Evolutionary conservation across 345 rosid genomes (phyloP).

Genomic region (Noccaea bulbosa): DNA sequence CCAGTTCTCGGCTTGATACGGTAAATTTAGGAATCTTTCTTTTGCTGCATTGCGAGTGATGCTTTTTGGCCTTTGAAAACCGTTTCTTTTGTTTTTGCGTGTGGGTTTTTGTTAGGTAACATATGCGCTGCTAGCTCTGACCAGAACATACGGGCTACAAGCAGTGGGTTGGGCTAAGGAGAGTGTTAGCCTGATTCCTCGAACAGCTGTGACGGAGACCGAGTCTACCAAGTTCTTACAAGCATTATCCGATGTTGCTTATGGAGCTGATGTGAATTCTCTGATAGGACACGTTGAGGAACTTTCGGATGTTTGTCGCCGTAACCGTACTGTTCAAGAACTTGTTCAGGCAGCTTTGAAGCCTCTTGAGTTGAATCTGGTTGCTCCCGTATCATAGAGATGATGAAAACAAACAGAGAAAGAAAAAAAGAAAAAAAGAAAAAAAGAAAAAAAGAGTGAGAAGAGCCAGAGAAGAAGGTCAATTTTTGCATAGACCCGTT

Average conservation of each 20-base stretch:
- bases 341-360: slow-evolving; percentile 89
- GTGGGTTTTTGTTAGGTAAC: slow-evolving; percentile 57
- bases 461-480: slow-evolving; percentile 40
- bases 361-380: slow-evolving; percentile 75
- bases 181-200: slow-evolving; percentile 71
- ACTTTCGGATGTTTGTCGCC: slow-evolving; percentile 88
- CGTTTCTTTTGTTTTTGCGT: slow-evolving; percentile 9
- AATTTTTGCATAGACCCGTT: slow-evolving; percentile 55
- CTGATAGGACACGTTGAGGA: slow-evolving; percentile 76
- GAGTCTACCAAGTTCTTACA: slow-evolving; percentile 73
- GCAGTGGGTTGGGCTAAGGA: slow-evolving; percentile 85
- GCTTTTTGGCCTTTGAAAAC: not conserved
- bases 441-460: slow-evolving; percentile 22
- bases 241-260: slow-evolving; percentile 74
- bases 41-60: slow-evolving; percentile 4
- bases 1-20: slow-evolving; percentile 90
- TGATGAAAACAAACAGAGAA: slow-evolving; percentile 29
- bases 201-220: slow-evolving; percentile 71
- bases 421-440: not conserved
- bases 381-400: slow-evolving; percentile 54
- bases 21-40: slow-evolving; percentile 44
- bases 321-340: slow-evolving; percentile 91
- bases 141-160: slow-evolving; percentile 63
- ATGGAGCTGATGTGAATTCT: slow-evolving; percentile 68
- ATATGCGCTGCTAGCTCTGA: slow-evolving; percentile 72